Conservation (phyloP, 2,329 filamentous ascomycete genomes). For the Penicillium hordei region DNA sequence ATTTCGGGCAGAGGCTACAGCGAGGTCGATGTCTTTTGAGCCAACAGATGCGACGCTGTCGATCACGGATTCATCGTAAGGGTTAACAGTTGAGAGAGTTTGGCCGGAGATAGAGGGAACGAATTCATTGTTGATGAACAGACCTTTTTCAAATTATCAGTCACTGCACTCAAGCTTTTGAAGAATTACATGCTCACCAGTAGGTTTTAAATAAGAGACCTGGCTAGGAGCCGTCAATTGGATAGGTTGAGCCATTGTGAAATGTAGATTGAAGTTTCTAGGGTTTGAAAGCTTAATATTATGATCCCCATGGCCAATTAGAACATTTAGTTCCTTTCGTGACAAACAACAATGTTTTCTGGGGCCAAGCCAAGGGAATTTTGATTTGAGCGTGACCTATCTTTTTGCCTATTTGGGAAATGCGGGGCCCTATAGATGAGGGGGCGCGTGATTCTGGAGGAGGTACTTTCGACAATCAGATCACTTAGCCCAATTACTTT, state of each 20-base stretch:
- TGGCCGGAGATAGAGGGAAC: not conserved
- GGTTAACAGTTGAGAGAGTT: not conserved
- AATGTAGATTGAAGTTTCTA: not conserved
- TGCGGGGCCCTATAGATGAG: not conserved
- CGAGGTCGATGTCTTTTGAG: not conserved
- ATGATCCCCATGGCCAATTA: too few relatives aligned
- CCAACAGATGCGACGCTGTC: not conserved
- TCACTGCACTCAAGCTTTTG: fast-evolving
- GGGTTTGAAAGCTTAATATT: not conserved
- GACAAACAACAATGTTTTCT: not conserved
- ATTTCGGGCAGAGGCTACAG: not conserved
- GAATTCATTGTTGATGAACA: conserved; percentile 5
- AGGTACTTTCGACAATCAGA: not conserved
- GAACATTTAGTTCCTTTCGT: not conserved
- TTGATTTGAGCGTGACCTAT: not conserved
- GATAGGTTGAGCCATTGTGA: conserved; percentile 2
- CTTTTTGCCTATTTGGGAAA: conserved; percentile 1
- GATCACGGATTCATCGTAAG: conserved; percentile 1
- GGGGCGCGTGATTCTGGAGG: not conserved
- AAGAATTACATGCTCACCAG: not conserved
- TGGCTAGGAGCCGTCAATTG: conserved; percentile 2
- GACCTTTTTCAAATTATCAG: not conserved
- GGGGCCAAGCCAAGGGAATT: not conserved
- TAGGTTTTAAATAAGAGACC: not conserved
- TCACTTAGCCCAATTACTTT: not conserved